phyloP scores from a whole-genome alignment of 805 yeast species.

The Jamesozyma gamospora region DNA sequence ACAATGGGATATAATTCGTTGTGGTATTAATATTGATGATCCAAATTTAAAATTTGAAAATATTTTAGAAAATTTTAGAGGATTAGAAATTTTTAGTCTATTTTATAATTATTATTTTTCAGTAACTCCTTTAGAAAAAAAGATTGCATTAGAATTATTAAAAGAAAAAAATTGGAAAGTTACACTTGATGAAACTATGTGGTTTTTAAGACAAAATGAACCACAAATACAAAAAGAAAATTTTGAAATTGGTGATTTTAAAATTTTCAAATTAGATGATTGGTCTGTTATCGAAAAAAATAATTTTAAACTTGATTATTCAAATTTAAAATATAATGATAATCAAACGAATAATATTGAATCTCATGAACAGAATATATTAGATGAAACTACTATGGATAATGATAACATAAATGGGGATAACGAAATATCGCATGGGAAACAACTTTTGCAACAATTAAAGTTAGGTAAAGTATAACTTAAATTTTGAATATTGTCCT shows the following conservation, averaged over 20 bases:
- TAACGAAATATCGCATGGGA: slow-evolving; percentile 16
- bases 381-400: not conserved
- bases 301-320: slow-evolving; percentile 33
- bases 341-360: not conserved
- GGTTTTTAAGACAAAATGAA: slow-evolving; percentile 34
- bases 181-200: slow-evolving; percentile 24
- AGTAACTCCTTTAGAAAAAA: slow-evolving; percentile 33
- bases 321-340: slow-evolving; percentile 10
- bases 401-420: not conserved
- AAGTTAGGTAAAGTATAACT: slow-evolving; percentile 15
- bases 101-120: slow-evolving; percentile 39
- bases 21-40: slow-evolving; percentile 13
- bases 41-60: slow-evolving; percentile 5
- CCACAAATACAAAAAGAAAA: slow-evolving; percentile 32
- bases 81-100: slow-evolving; percentile 29
- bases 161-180: slow-evolving; percentile 33
- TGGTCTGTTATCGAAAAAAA: slow-evolving; percentile 36
- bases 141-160: slow-evolving; percentile 29
- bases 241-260: slow-evolving; percentile 36
- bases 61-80: slow-evolving; percentile 21
- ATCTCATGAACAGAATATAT: too few species aligned
- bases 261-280: slow-evolving; percentile 34
- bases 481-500: too few species aligned
- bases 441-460: slow-evolving; percentile 24
- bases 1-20: slow-evolving; percentile 27